A percentile compares a stretch with the other conserved stretches of the same genome.
These are phyloP conservation scores for Anthracocystis panici-leucophaei DNA, from an alignment of 1,284 basidiomycete genomes.

Conservation along the genomic window DNA sequence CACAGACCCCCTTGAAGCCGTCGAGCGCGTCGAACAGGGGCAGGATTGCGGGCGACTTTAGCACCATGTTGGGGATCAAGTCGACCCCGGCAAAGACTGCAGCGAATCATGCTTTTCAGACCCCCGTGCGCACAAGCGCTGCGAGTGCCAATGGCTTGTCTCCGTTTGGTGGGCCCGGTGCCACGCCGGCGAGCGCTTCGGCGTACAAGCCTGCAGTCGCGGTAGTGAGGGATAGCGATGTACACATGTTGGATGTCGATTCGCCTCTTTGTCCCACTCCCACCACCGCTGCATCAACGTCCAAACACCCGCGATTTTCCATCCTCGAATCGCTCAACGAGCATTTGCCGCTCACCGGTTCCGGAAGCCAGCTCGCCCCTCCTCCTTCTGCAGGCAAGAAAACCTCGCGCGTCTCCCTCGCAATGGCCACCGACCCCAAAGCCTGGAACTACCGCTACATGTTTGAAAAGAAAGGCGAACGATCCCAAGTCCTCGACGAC, in stretches of 20 bases:
- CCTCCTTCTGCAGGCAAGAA: constrained; percentile 21
- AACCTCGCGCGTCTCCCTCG: constrained; percentile 55
- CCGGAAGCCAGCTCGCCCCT: constrained; percentile 32
- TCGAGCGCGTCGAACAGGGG: constrained; percentile 33
- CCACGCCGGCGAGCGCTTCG: constrained; percentile 34
- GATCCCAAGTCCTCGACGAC: constrained; percentile 59
- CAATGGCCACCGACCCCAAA: constrained; percentile 62
- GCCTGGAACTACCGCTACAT: constrained; percentile 68
- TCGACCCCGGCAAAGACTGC: constrained; percentile 24
- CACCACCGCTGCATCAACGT: background rate
- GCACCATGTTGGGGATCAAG: constrained; percentile 34
- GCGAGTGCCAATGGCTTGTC: constrained; percentile 4
- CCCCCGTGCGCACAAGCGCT: constrained; percentile 10
- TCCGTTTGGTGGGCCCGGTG: constrained; percentile 25
- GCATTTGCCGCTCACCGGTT: constrained; percentile 34
- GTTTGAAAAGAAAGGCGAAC: constrained; percentile 67
- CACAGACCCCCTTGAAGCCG: constrained; percentile 37
- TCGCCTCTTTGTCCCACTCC: constrained; percentile 23
- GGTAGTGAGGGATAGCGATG: constrained; percentile 6
- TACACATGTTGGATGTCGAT: constrained; percentile 42
- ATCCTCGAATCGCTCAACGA: constrained; percentile 60
- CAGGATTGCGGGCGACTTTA: constrained; percentile 29
- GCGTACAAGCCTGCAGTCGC: constrained; percentile 30
- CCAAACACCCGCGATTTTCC: constrained; percentile 5
- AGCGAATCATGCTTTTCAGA: constrained; percentile 27